Conservation (phyloP, 1,284 basidiomycete genomes). For the Tranzscheliella williamsii region DNA sequence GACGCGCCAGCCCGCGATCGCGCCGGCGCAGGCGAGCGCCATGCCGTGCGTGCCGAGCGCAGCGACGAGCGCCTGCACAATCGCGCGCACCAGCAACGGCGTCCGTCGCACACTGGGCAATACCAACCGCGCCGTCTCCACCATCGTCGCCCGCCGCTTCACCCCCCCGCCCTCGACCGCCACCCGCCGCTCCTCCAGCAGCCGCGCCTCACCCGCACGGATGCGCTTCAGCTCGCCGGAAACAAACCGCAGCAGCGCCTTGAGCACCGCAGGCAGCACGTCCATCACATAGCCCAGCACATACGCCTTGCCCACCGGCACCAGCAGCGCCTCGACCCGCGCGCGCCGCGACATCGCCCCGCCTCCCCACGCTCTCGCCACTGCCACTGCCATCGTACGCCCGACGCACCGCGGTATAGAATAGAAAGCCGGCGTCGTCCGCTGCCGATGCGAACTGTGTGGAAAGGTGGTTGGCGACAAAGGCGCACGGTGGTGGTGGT, state of each 20-base stretch:
- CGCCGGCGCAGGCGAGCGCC: slow-evolving; percentile 39
- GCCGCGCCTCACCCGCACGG: slow-evolving; percentile 17
- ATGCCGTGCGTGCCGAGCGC: slow-evolving; percentile 40
- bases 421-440: no score
- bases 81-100: slow-evolving; percentile 12
- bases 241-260: slow-evolving; percentile 42
- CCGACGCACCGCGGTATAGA: no score
- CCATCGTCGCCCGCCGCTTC: slow-evolving; percentile 1
- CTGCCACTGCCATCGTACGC: no score
- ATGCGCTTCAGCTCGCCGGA: slow-evolving; percentile 31
- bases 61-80: slow-evolving; percentile 18
- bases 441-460: no score
- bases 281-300: slow-evolving; percentile 50
- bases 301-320: slow-evolving; percentile 48
- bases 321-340: slow-evolving; percentile 33
- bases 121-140: slow-evolving; percentile 11
- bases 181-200: slow-evolving; percentile 21
- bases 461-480: no score
- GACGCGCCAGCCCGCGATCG: slow-evolving; percentile 38
- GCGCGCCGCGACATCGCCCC: neutral
- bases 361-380: no score
- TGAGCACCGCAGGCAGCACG: slow-evolving; percentile 50
- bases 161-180: slow-evolving; percentile 11
- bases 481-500: no score
- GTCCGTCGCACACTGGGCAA: slow-evolving; percentile 18